Evolutionary conservation across 768 basidiomycete genomes (phyloP).

Genomic region (Pleurotus pulmonarius): DNA sequence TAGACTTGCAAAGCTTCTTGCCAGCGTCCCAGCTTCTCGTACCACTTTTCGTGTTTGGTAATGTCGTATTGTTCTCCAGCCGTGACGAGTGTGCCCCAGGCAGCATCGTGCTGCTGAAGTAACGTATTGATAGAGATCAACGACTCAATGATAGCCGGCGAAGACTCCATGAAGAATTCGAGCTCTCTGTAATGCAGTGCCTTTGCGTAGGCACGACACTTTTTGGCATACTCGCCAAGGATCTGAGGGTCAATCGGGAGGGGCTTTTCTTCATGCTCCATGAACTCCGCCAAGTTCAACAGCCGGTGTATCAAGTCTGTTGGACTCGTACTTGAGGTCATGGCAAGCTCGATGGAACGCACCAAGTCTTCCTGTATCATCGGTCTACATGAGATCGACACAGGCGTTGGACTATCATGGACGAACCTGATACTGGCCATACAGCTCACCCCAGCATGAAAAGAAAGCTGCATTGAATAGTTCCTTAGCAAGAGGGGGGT

Average conservation of each 20-base stretch:
- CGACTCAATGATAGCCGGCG: constrained; percentile 86
- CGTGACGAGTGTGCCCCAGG: constrained; percentile 91
- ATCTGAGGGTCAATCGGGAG: constrained; percentile 91
- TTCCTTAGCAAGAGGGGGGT: constrained; percentile 88
- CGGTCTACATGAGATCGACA: too few relatives aligned
- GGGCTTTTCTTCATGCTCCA: constrained; percentile 98
- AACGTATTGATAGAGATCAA: constrained; percentile 96
- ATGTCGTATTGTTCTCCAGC: constrained; percentile 89
- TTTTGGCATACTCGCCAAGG: constrained; percentile 90
- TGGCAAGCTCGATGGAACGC: constrained; percentile 80
- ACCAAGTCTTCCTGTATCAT: constrained; percentile 83
- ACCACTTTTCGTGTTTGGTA: constrained; percentile 96
- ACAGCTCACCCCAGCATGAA: constrained; percentile 95
- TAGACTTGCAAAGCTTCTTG: constrained; percentile 88
- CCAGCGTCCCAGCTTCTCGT: constrained; percentile 94
- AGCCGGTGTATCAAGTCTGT: constrained; percentile 88
- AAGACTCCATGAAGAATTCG: constrained; percentile 92
- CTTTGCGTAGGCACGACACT: constrained; percentile 93
- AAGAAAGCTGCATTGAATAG: constrained; percentile 98
- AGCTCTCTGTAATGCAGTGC: constrained; percentile 98
- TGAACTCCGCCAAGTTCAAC: constrained; percentile 94
- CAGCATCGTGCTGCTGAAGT: constrained; percentile 95
- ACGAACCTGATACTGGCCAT: constrained; percentile 91
- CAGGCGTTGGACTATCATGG: neutral
- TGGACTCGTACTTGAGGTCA: constrained; percentile 72